Base-by-base conservation (phyloP, 768 basidiomycete species). In the Russula sp. region DNA sequence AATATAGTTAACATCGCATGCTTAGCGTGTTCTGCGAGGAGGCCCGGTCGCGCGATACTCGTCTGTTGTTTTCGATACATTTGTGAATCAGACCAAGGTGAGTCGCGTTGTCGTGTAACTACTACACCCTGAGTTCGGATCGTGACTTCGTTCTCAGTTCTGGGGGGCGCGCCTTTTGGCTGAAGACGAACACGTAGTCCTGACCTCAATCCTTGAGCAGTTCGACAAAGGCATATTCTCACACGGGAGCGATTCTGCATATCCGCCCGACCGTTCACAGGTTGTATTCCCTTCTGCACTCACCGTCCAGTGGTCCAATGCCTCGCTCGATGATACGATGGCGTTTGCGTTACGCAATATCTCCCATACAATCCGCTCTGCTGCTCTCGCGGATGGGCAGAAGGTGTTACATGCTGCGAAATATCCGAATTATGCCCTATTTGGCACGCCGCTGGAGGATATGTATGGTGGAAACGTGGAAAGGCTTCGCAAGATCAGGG, bases 281-380 rank as follows among this genome's bases (percentile, higher is more conserved):
- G 56, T 53, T 7, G 3, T 66, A 32, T 58, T 66, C 28, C 65
- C 62, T 14, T 40, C 57, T n/a, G 36, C 16, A 22, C 3, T 59
- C 14, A 5, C 8, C 7, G 7, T 34, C 30, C 6, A 36, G 2
- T 66, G 50, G 22, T 34, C 44, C 2, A 61, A 61, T 5, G 53
- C 77, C 18, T 46, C 71, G 5, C 71, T 72, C 2, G 85, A 86
- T 66, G 71, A 70, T 8, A 63, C 69, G 34, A 76, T 85, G 52
- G 72, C 79, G 22, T 50, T 74, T 26, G 79, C 81, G 10, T 72
- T 78, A n/a, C 71, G 71, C n/a, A 63, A 48, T 5, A 22, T 24
- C 18, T 26, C 61, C 3, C 26, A 28, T 18, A 18, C 55, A 6
- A 7, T 66, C 8, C 44, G n/a, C 1, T 40, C 38, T 6, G 66